A percentile compares a stretch with the other conserved stretches of the same genome.
These are phyloP conservation scores for Stylosanthes scabra DNA, from an alignment of 331 rosid genomes.

Conservation along the genomic window DNA sequence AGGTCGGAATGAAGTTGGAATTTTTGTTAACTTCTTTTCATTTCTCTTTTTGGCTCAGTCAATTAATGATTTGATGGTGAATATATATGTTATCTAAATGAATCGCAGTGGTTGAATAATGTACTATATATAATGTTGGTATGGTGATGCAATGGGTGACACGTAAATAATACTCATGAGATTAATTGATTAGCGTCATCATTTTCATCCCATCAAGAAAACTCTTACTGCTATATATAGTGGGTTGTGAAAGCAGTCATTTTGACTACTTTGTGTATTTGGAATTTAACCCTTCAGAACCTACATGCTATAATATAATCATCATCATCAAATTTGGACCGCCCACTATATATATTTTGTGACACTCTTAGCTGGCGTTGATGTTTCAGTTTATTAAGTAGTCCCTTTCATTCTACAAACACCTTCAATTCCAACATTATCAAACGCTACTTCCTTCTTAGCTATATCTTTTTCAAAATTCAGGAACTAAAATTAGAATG, in stretches of 20 bases:
- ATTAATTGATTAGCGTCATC: slow-evolving; percentile 29
- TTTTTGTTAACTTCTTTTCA: too few relatives aligned
- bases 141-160: slow-evolving; percentile 35
- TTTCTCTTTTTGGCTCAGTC: background rate
- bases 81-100: background rate
- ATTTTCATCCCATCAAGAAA: slow-evolving; percentile 45
- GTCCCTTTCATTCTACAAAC: too few relatives aligned
- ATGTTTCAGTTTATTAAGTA: slow-evolving; percentile 51
- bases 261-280: slow-evolving; percentile 31
- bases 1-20: background rate
- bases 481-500: too few relatives aligned
- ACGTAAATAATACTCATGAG: background rate
- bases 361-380: slow-evolving; percentile 47
- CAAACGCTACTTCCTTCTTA: too few relatives aligned
- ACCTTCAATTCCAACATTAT: too few relatives aligned
- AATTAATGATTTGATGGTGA: background rate
- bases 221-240: slow-evolving; percentile 33
- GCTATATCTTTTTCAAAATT: too few relatives aligned
- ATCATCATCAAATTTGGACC: slow-evolving; percentile 38
- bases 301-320: slow-evolving; percentile 39
- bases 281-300: slow-evolving; percentile 13
- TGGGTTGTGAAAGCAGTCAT: slow-evolving; percentile 48
- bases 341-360: slow-evolving; percentile 23
- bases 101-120: background rate
- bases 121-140: background rate